phyloP scores from a whole-genome alignment of 805 yeast species.

The Aciculoconidium aculeatum region DNA sequence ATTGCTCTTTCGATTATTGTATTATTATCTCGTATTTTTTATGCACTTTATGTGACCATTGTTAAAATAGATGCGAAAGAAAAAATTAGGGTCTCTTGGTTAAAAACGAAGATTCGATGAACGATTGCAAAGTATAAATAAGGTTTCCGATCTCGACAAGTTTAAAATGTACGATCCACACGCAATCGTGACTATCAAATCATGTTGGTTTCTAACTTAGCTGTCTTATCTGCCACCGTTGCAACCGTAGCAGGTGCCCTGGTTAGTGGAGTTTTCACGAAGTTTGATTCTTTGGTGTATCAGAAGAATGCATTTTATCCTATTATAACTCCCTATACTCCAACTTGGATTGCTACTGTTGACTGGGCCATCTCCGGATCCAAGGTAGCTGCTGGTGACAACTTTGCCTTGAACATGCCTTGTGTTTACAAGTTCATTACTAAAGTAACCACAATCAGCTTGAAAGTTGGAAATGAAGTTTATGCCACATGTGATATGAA shows the following conservation, averaged over 20 bases:
- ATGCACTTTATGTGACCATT: no score
- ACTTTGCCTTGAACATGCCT: conserved; percentile 10
- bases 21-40: no score
- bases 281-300: conserved; percentile 6
- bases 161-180: no score
- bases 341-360: conserved; percentile 3
- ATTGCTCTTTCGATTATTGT: no score
- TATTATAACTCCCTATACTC: neutral
- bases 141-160: no score
- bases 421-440: conserved; percentile 10
- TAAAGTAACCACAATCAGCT: conserved; percentile 6
- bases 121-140: no score
- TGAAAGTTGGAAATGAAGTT: conserved; percentile 2
- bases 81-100: no score
- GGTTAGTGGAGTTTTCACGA: conserved; percentile 4
- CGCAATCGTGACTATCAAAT: no score
- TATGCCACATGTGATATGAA: conserved; percentile 6
- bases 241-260: neutral
- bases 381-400: conserved; percentile 8
- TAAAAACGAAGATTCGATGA: no score
- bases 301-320: conserved; percentile 7
- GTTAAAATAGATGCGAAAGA: no score
- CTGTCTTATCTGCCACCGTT: conserved; percentile 4
- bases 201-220: neutral
- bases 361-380: conserved; percentile 5